Base-by-base conservation (phyloP, 2,329 filamentous ascomycete species). In the Xylariaceae sp. region DNA sequence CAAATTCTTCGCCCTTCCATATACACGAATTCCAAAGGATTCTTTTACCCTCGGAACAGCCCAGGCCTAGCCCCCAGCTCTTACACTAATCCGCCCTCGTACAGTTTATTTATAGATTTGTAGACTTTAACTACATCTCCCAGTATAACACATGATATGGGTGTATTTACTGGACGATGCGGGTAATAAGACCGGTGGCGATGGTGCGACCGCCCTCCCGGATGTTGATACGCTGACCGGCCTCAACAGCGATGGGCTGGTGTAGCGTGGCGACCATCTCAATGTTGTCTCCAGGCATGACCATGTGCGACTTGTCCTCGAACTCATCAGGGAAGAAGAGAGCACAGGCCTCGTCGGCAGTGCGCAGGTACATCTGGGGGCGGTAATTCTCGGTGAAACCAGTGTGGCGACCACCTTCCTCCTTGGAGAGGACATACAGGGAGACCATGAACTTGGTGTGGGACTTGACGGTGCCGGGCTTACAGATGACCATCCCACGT, bases 251-350 rank as follows among this genome's bases (percentile, higher is more conserved):
- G 65, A 95, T 82, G 56, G 92, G 89, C 73, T 87, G 78, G 73
- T 90, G 83, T 67, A 96, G 85, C 64, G 86, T 83, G 70, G 90
- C 87, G 58, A 94, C 76, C 91, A 99, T 96, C 80, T 99, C 94
- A 60, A 96, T 84, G 74, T 99, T 99, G 82, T 99, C 94, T 71
- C 94, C 94, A 45, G 94, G 94, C 90, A 96, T 95, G 72, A 96
- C 86, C 77, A 90, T 87, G 71, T 75, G 75, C 57, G 78, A 69
- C 52, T 79, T 72, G 62, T 92, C 86, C 70, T 86, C 85, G 55
- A 80, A 86, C 55, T 87, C 88, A 64, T 94, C 91, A 47, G 91
- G 90, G 86, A 92, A 96, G 68, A 78, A 83, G 63, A 99, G 82
- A 50, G 86, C 78, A 65, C 88, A 86, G 18, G 77, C 79, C 78